phyloP scores from a whole-genome alignment of 352 stramenopile genomes.

The Phytophthora uliginosa region DNA sequence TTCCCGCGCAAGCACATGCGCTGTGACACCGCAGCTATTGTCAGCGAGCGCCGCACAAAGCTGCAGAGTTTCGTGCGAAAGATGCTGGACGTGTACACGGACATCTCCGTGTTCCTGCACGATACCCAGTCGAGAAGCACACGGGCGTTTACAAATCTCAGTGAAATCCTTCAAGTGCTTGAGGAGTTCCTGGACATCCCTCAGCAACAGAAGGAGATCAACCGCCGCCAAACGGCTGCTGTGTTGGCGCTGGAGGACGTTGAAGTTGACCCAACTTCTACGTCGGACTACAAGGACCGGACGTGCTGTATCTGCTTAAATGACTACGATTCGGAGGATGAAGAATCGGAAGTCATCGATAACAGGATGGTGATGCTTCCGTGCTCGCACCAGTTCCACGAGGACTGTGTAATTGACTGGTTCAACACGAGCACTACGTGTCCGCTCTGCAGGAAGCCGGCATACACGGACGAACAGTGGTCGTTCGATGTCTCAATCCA shows the following conservation, averaged over 20 bases:
- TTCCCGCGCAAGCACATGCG: conserved; percentile 76
- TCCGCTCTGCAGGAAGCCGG: conserved; percentile 64
- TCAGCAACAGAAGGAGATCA: conserved; percentile 59
- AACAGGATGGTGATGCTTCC: conserved; percentile 68
- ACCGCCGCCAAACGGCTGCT: conserved; percentile 53
- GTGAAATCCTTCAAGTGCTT: conserved; percentile 47
- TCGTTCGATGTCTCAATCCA: conserved; percentile 54
- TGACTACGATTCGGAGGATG: conserved; percentile 43
- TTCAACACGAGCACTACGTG: conserved; percentile 79
- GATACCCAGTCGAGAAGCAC: conserved; percentile 37
- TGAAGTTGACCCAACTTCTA: conserved; percentile 18
- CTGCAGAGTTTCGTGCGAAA: conserved; percentile 66
- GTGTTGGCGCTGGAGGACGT: conserved; percentile 69
- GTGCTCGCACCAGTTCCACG: conserved; percentile 78
- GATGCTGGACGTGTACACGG: conserved; percentile 65
- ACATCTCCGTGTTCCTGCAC: conserved; percentile 67
- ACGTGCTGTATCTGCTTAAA: conserved; percentile 70
- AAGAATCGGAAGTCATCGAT: conserved; percentile 18
- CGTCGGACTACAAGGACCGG: conserved; percentile 32
- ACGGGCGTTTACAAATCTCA: conserved; percentile 27
- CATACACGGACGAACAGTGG: conserved; percentile 45
- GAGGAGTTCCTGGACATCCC: conserved; percentile 67
- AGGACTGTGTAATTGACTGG: conserved; percentile 85
- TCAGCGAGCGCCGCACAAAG: conserved; percentile 55
- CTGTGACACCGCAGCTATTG: conserved; percentile 61